Conservation (phyloP, 2,329 filamentous ascomycete genomes). For the Fusarium euwallaceae region DNA sequence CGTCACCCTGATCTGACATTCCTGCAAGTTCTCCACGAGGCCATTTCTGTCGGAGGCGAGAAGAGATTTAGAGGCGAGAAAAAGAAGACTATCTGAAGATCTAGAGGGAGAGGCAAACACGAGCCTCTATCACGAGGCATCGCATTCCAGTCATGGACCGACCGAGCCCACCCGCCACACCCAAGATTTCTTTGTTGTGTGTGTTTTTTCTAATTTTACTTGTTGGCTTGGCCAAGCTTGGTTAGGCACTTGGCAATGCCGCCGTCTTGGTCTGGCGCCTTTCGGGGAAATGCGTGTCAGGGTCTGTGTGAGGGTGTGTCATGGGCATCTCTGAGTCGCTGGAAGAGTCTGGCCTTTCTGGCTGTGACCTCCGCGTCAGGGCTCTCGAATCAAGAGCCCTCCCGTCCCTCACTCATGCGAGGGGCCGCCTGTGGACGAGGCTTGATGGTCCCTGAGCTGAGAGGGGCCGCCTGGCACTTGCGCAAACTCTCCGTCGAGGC, state of each 20-base stretch:
- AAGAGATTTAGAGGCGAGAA: neutral
- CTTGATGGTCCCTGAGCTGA: slow-evolving; percentile 22
- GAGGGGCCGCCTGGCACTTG: neutral
- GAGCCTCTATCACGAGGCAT: slow-evolving; percentile 34
- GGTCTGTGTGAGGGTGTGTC: neutral
- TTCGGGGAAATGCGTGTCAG: slow-evolving; percentile 12
- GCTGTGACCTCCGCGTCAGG: neutral
- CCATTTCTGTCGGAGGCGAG: slow-evolving; percentile 4
- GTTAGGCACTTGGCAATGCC: slow-evolving; percentile 28
- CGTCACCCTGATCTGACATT: slow-evolving; percentile 14
- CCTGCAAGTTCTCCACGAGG: slow-evolving; percentile 1
- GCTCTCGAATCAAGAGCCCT: slow-evolving; percentile 31
- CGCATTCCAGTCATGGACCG: slow-evolving; percentile 6
- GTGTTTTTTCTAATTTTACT: slow-evolving; percentile 40
- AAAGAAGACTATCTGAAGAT: neutral
- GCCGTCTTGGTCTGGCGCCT: neutral
- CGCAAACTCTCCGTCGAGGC: neutral
- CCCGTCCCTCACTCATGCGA: slow-evolving; percentile 34
- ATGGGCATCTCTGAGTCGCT: slow-evolving; percentile 3
- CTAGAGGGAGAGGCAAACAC: slow-evolving; percentile 14
- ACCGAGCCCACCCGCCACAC: slow-evolving; percentile 13
- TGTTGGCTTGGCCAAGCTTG: slow-evolving; percentile 25
- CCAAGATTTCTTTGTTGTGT: neutral
- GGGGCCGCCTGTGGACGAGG: slow-evolving; percentile 19
- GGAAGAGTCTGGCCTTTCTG: neutral